Evolutionary conservation across 2,329 filamentous ascomycete genomes (phyloP).

Genomic region (Calonectria hongkongensis): DNA sequence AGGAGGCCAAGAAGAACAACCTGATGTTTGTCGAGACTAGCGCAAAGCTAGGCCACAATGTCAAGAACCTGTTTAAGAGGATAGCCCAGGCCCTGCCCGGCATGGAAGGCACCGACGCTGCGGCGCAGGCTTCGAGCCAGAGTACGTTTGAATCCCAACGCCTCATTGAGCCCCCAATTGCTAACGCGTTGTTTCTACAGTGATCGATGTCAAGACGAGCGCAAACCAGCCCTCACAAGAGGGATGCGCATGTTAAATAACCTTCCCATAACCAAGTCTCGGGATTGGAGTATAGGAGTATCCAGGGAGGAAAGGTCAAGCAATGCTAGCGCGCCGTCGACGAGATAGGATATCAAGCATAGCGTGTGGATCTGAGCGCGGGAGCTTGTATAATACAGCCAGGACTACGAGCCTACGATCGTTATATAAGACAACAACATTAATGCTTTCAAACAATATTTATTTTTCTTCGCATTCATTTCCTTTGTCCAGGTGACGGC

Average conservation of each 20-base stretch:
- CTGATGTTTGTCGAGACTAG: constrained; percentile 99
- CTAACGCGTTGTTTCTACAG: constrained; percentile 65
- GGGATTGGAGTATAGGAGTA: constrained; percentile 53
- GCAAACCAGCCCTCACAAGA: constrained; percentile 82
- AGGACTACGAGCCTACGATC: constrained; percentile 59
- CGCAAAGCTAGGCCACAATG: constrained; percentile 97
- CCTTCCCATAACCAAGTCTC: constrained; percentile 40
- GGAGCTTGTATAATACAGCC: constrained; percentile 61
- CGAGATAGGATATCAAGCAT: constrained; percentile 57
- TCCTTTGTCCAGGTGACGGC: constrained; percentile 6
- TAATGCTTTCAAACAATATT: constrained; percentile 51
- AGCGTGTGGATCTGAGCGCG: constrained; percentile 57
- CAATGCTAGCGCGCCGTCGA: constrained; percentile 45
- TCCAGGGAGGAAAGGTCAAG: constrained; percentile 48
- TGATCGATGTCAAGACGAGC: constrained; percentile 95
- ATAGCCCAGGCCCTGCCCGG: constrained; percentile 98
- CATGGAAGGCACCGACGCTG: constrained; percentile 93
- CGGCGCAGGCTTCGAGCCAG: constrained; percentile 82
- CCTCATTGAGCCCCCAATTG: not conserved
- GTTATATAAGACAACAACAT: constrained; percentile 56
- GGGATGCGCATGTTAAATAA: constrained; percentile 72
- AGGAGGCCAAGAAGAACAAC: constrained; percentile 98
- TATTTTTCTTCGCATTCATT: constrained; percentile 29
- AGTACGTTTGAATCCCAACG: constrained; percentile 74
- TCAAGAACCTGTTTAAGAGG: constrained; percentile 97